These are phyloP conservation scores for Phytophthora cajani DNA, from an alignment of 352 stramenopile species.

Conservation along the genomic window DNA sequence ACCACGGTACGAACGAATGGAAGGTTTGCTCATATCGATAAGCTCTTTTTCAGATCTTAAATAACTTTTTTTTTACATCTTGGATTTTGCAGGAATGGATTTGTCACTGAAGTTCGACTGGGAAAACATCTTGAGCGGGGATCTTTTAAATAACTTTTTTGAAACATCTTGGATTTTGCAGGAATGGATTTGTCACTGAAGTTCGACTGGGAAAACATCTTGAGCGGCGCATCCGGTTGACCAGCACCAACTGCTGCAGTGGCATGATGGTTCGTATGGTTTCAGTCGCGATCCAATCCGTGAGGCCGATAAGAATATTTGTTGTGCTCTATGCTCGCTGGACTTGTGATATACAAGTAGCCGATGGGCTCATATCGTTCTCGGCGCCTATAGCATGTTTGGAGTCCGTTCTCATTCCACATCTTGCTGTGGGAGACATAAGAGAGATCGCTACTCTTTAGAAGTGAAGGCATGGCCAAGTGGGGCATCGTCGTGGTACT, in stretches of 20 bases:
- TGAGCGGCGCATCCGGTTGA: conserved; percentile 2
- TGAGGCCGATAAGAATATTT: not conserved
- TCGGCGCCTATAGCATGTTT: conserved; percentile 1
- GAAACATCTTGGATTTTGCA: not conserved
- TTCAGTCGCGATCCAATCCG: not conserved
- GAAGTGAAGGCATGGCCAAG: not conserved
- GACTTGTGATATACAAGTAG: conserved; percentile 2
- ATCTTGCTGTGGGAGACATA: not conserved
- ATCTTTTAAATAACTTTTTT: not conserved
- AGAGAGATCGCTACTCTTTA: not conserved
- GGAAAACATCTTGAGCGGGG: conserved; percentile 3
- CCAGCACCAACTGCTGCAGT: not conserved
- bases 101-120: conserved; percentile 8
- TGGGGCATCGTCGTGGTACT: conserved; percentile 1
- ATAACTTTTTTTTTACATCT: not conserved
- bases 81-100: conserved; percentile 7
- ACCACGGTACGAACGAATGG: not conserved
- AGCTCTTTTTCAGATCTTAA: not conserved
- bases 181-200: conserved; percentile 10
- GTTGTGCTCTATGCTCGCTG: conserved; percentile 1
- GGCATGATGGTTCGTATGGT: not conserved
- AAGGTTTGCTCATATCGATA: not conserved
- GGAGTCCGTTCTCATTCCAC: not conserved
- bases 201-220: conserved; percentile 9
- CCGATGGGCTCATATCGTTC: not conserved